Evolutionary conservation across 139 green algal species (phyloP), one percentile per base, ranked within the genome.

Genomic region (Microglena sp.): DNA sequence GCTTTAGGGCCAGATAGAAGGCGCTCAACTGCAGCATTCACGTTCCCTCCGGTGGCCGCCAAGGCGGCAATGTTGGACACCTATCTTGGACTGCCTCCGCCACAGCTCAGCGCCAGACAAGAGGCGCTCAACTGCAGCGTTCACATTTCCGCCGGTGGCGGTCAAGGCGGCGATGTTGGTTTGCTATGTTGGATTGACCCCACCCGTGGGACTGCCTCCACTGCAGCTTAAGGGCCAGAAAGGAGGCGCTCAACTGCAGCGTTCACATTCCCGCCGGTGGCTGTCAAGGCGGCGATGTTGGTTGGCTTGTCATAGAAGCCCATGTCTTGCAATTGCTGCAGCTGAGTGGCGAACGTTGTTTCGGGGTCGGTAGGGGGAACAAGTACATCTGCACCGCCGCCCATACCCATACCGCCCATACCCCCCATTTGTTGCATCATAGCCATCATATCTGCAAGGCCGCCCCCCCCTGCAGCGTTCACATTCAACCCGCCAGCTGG

Each of bases 321-420:
- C 93, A 98, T 98, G 63, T 92, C 90, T 15, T 61, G 28, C 67
- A 98, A 77, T 75, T 95, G 86, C 71, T 87, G 62, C 55, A 98
- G 73, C 84, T 98, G 92, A 27, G 76, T 65, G 4, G 83, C 89
- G 55, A 87, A 97, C 0, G 72, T 64, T 6, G 78, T 75, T 59
- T 89, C 85, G 0, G 86, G 83, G 72, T 94, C 77, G 3, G 79
- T 81, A 4, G n/a, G n/a, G n/a, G 78, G n/a, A n/a, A n/a, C n/a
- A n/a, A n/a, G n/a, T n/a, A n/a, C n/a, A n/a, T n/a, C n/a, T n/a
- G n/a, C n/a, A 11, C 30, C 64, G 30, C 57, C 15, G 5, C 45
- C 62, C 8, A 5, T 60, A 45, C n/a, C 24, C n/a, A n/a, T n/a
- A n/a, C n/a, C n/a, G n/a, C n/a, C 5, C 62, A 72, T 46, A 55